phyloP scores from a whole-genome alignment of 345 rosid species.

The Salix koriyanagi region DNA sequence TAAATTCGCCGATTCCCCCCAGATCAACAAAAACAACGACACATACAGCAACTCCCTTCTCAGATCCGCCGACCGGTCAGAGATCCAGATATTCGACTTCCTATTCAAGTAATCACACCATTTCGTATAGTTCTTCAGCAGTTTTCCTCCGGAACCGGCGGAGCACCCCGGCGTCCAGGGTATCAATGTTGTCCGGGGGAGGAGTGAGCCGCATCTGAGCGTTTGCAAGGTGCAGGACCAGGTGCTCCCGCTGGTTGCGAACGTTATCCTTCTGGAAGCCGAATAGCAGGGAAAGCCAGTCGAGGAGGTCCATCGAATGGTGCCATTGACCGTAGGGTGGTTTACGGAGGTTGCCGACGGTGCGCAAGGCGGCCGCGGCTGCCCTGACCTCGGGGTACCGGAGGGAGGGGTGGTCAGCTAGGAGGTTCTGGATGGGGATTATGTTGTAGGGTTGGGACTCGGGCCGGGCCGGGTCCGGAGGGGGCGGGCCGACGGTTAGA shows the following conservation, averaged over 20 bases:
- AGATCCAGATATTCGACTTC: constrained; percentile 87
- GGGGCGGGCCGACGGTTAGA: no score
- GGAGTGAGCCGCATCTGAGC: constrained; percentile 96
- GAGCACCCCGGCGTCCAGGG: constrained; percentile 66
- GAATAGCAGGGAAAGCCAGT: constrained; percentile 85
- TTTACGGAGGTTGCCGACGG: constrained; percentile 75
- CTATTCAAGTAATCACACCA: constrained; percentile 87
- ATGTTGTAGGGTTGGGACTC: constrained; percentile 52
- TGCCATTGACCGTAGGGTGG: constrained; percentile 76
- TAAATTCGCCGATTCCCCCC: constrained; percentile 91
- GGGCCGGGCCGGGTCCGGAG: no score
- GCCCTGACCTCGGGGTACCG: constrained; percentile 91
- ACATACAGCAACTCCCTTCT: constrained; percentile 72
- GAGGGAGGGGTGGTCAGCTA: constrained; percentile 92
- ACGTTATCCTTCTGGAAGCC: constrained; percentile 82
- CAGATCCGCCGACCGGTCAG: constrained; percentile 55
- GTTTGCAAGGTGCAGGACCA: constrained; percentile 88
- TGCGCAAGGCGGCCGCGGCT: constrained; percentile 74
- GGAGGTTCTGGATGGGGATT: constrained; percentile 87
- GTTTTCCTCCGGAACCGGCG: constrained; percentile 68
- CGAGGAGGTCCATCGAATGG: constrained; percentile 71
- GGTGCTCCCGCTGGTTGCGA: constrained; percentile 86
- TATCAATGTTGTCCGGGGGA: constrained; percentile 82
- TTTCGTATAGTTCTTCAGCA: constrained; percentile 64
- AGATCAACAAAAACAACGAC: constrained; percentile 62